phyloP scores from a whole-genome alignment of 2,329 filamentous ascomycete genomes.

The Colletotrichum acutatum region DNA sequence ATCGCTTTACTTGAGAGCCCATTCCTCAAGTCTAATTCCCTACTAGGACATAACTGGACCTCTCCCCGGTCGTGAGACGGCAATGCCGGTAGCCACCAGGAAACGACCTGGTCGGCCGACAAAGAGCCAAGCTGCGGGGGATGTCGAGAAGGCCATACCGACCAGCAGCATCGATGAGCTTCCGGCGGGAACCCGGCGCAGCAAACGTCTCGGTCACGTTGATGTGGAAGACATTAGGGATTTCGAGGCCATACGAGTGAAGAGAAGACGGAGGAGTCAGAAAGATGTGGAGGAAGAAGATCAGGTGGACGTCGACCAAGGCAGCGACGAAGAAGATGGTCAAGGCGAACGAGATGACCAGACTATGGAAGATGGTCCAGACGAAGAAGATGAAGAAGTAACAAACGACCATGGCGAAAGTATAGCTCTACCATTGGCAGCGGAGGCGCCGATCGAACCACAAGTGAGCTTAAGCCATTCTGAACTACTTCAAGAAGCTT shows the following conservation, averaged over 20 bases:
- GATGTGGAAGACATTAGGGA: background rate
- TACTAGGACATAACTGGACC: background rate
- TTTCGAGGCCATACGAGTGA: background rate
- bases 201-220: slow-evolving; percentile 12
- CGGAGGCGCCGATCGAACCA: background rate
- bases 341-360: background rate
- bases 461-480: background rate
- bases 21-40: background rate
- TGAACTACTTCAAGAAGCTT: background rate
- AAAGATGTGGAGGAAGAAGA: background rate
- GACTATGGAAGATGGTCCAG: background rate
- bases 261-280: background rate
- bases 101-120: background rate
- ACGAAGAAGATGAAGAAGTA: background rate
- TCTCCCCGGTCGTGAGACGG: background rate
- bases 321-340: background rate
- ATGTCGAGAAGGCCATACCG: background rate
- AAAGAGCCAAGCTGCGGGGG: background rate
- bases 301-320: background rate
- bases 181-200: background rate
- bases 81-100: background rate
- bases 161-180: background rate
- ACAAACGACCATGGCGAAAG: background rate
- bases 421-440: no score
- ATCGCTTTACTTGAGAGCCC: background rate